Percentiles rank a stretch among this genome's conserved stretches.
These are phyloP conservation scores for Limtongia smithiae DNA, from an alignment of 805 yeast species.

Conservation along the genomic window DNA sequence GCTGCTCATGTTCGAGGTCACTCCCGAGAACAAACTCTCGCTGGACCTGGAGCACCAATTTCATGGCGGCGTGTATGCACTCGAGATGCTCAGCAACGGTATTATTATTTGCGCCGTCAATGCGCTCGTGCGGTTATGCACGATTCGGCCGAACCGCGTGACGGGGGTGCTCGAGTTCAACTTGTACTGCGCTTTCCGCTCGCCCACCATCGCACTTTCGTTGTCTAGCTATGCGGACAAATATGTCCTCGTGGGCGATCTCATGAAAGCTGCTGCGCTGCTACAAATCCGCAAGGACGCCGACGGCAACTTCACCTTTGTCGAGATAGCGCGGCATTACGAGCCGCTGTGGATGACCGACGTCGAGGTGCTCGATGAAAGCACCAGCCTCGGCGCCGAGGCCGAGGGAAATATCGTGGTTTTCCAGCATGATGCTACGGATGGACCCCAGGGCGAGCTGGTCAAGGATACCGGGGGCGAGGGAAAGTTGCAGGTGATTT, in stretches of 20 bases:
- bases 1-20: slow-evolving; percentile 20
- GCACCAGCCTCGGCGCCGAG: slow-evolving; percentile 19
- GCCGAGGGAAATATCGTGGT: slow-evolving; percentile 30
- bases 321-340: slow-evolving; percentile 24
- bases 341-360: slow-evolving; percentile 31
- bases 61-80: slow-evolving; percentile 26
- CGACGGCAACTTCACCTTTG: neutral
- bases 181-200: slow-evolving; percentile 22
- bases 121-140: slow-evolving; percentile 23
- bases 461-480: slow-evolving; percentile 9
- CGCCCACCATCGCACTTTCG: slow-evolving; percentile 24
- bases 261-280: slow-evolving; percentile 23
- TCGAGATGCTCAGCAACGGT: slow-evolving; percentile 12
- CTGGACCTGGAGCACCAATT: slow-evolving; percentile 10
- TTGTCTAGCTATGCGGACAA: slow-evolving; percentile 13
- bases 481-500: slow-evolving; percentile 11
- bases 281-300: neutral
- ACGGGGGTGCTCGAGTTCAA: slow-evolving; percentile 13
- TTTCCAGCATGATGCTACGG: slow-evolving; percentile 4
- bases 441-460: neutral
- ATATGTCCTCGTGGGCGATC: slow-evolving; percentile 26
- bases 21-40: slow-evolving; percentile 13
- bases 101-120: slow-evolving; percentile 20
- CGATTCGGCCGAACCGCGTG: slow-evolving; percentile 2
- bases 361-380: slow-evolving; percentile 18